These are phyloP conservation scores for Ophiostoma ips DNA, from an alignment of 2,329 filamentous ascomycete species.

Conservation along the genomic window DNA sequence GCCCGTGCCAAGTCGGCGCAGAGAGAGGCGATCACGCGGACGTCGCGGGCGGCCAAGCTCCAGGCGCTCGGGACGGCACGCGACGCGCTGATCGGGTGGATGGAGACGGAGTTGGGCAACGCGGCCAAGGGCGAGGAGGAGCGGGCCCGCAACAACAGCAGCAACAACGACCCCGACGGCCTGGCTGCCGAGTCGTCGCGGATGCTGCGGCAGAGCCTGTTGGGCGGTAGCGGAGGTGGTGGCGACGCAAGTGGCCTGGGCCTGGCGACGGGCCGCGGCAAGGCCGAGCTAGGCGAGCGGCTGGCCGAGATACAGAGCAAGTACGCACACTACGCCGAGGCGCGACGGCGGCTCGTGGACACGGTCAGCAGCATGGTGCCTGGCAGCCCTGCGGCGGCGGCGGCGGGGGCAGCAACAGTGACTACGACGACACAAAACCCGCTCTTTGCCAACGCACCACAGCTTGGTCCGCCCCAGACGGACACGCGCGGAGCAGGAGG, in stretches of 20 bases:
- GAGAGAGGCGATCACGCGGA: background rate
- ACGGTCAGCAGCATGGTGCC: constrained; percentile 4
- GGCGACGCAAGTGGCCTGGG: background rate
- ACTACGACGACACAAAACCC: background rate
- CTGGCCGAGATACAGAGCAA: constrained; percentile 37
- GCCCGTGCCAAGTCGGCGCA: constrained; percentile 26
- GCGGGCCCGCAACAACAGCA: no score
- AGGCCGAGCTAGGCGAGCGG: constrained; percentile 23
- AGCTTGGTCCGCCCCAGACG: constrained; percentile 17
- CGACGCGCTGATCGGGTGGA: constrained; percentile 49
- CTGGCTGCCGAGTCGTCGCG: constrained; percentile 9
- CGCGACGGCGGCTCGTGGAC: constrained; percentile 33
- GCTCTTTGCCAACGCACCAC: constrained; percentile 17
- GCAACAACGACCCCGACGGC: constrained; percentile 7
- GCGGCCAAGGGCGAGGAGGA: constrained; percentile 21
- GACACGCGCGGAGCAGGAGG: background rate
- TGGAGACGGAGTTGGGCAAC: constrained; percentile 46
- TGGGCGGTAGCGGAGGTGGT: background rate
- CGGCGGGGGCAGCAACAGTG: background rate
- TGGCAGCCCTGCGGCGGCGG: background rate
- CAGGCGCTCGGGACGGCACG: constrained; percentile 42
- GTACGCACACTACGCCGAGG: constrained; percentile 38
- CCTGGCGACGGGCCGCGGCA: constrained; percentile 5
- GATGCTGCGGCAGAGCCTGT: constrained; percentile 12
- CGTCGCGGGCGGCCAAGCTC: constrained; percentile 24